A percentile compares a stretch with the other conserved stretches of the same genome.
Conservation (phyloP, 129 eudicot genomes). For the sunflower (Helianthus annuus) region DNA sequence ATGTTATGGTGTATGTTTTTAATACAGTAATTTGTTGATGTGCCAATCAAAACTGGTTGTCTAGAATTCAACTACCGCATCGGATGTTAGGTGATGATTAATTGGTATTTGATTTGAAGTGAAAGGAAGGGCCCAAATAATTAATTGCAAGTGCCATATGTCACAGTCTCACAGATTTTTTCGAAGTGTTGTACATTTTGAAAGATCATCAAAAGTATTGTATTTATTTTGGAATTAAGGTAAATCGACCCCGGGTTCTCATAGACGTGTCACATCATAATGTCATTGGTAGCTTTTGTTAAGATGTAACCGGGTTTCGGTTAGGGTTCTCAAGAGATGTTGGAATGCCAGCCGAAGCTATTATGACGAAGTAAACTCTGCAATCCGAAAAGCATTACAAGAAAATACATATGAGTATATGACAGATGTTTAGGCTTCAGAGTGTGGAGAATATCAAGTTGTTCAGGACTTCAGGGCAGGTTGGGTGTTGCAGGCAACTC, state of each 20-base stretch:
- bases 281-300: not conserved
- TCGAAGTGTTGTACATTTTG: not conserved
- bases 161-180: not conserved
- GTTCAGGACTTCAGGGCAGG: no score
- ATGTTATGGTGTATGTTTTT: not conserved
- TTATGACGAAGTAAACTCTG: no score
- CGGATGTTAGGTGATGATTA: constrained; percentile 5
- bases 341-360: no score
- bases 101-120: not conserved
- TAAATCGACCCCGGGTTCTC: not conserved
- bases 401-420: no score
- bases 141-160: not conserved
- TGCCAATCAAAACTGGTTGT: not conserved
- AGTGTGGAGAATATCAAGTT: no score
- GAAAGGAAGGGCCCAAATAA: not conserved
- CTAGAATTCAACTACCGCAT: not conserved
- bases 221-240: not conserved
- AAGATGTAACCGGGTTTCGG: not conserved
- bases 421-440: no score
- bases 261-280: not conserved
- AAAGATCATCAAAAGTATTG: not conserved
- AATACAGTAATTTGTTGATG: not conserved
- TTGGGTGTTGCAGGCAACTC: no score
- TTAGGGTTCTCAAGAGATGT: no score
- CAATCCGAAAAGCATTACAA: no score